Evolutionary conservation across 208 protist species (phyloP), one percentile per base, ranked within the genome.

Genomic region (Acanthamoeba castellanii): DNA sequence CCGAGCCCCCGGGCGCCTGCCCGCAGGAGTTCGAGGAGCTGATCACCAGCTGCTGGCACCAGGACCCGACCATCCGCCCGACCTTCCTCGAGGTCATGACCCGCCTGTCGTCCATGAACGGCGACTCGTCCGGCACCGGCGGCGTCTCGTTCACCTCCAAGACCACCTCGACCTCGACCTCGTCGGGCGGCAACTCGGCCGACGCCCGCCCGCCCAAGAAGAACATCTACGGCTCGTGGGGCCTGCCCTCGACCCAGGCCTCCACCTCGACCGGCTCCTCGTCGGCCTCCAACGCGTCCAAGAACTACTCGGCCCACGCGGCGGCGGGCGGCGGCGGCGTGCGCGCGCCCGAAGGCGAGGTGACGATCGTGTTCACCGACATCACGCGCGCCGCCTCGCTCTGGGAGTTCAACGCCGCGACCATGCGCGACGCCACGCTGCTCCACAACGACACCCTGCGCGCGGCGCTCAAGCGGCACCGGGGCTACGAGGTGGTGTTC

Each of bases 1-100:
- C 55, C 13, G 55, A 64, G 13, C 22, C 64, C 34, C 87, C 59
- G 6, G 66, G 7, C 37, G 32, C 13, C 0, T 85, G 25, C 9
- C 64, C 64, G 64, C n/a, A n/a, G 25, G 61, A 92, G 30, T 61
- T 57, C 30, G 61, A 25, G 27, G 70, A 84, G 50, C 90, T 94
- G 14, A 68, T 94, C 42, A 61, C 52, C 7, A 47, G 34, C 20
- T 94, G 91, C 50, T 94, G 91, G 91, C 70, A 81, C 42, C 47
- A 32, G 5, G 91, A 94, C 42, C 91, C 91, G 1, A 42, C 66
- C 32, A 47, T 81, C 32, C 22, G 91, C 27, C 91, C 91, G 3
- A 68, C 91, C 4, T 94, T 94, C 91, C 50, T 94, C 32, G 91
- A 94, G 22, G 55, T 94, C 61, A 94, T 85, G 50, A 94, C 91